These are phyloP conservation scores for Malania oleifera DNA, from an alignment of 164 flowering plant species.

Conservation along the genomic window DNA sequence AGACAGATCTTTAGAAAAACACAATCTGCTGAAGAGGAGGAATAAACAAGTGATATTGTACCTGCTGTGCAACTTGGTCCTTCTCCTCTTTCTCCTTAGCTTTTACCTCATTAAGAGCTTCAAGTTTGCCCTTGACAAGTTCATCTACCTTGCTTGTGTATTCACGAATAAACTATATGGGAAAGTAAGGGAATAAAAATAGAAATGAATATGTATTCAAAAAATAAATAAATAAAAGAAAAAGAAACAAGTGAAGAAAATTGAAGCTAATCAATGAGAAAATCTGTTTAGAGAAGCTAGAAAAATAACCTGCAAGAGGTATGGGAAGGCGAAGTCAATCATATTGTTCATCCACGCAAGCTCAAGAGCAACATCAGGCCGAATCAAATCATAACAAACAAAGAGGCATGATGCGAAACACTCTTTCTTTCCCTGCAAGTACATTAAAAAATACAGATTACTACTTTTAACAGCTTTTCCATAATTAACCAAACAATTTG, in stretches of 20 bases:
- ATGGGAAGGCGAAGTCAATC: conserved; percentile 95
- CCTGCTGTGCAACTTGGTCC: conserved; percentile 93
- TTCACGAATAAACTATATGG: conserved; percentile 80
- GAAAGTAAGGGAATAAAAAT: no score
- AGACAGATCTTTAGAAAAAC: no score
- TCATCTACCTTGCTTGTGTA: conserved; percentile 94
- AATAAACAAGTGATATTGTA: no score
- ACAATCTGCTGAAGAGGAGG: no score
- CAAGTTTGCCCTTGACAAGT: conserved; percentile 82
- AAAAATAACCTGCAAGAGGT: conserved; percentile 74
- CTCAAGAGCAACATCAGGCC: conserved; percentile 93
- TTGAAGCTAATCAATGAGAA: no score
- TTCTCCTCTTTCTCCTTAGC: conserved; percentile 93
- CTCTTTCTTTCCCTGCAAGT: conserved; percentile 91
- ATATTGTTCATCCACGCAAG: conserved; percentile 97
- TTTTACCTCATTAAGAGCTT: conserved; percentile 70
- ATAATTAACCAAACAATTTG: no score
- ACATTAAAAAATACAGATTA: no score
- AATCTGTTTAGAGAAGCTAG: neutral
- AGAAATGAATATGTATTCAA: no score
- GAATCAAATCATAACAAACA: conserved; percentile 86
- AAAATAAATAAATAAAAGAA: no score
- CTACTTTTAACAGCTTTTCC: no score
- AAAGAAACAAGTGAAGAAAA: no score
- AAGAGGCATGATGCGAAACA: conserved; percentile 96